Percentiles rank a stretch among this genome's conserved stretches.
Evolutionary conservation across 371 early-diverging fungal genomes (phyloP).

Genomic region (Lichtheimia ornata): DNA sequence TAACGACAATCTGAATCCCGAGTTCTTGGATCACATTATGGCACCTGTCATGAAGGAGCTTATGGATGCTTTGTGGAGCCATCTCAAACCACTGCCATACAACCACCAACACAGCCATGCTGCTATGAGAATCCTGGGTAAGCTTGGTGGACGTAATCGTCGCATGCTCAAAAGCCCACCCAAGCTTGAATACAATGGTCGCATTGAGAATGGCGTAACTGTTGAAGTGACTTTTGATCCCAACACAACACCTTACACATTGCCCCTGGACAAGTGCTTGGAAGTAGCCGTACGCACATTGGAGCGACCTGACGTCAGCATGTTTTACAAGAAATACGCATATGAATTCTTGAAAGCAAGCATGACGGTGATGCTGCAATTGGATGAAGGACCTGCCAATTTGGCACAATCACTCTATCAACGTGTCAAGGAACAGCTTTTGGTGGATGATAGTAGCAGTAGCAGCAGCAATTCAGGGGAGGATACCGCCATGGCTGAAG

Average conservation of each 20-base stretch:
- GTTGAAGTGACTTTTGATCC: constrained; percentile 68
- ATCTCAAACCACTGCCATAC: constrained; percentile 85
- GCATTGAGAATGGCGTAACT: constrained; percentile 64
- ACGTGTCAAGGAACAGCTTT: constrained; percentile 36
- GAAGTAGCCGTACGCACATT: constrained; percentile 60
- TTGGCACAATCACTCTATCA: constrained; percentile 49
- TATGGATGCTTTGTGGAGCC: constrained; percentile 91
- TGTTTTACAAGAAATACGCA: constrained; percentile 65
- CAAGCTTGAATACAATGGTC: constrained; percentile 49
- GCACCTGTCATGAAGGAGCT: constrained; percentile 91
- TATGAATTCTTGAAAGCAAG: constrained; percentile 73
- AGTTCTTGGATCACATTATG: constrained; percentile 96
- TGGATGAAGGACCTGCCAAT: constrained; percentile 61
- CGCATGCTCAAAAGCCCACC: constrained; percentile 75
- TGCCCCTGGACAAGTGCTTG: constrained; percentile 59
- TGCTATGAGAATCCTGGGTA: constrained; percentile 94
- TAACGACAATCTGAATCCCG: constrained; percentile 96
- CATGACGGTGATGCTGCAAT: constrained; percentile 71
- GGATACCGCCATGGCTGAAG: not conserved
- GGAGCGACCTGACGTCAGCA: constrained; percentile 50
- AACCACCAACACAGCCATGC: constrained; percentile 81
- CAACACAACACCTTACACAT: constrained; percentile 44
- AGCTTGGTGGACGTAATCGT: constrained; percentile 92
- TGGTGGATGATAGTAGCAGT: constrained; percentile 3
- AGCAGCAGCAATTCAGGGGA: not conserved